Base-by-base conservation (phyloP, 2,329 filamentous ascomycete species). In the Aplosporella prunicola region DNA sequence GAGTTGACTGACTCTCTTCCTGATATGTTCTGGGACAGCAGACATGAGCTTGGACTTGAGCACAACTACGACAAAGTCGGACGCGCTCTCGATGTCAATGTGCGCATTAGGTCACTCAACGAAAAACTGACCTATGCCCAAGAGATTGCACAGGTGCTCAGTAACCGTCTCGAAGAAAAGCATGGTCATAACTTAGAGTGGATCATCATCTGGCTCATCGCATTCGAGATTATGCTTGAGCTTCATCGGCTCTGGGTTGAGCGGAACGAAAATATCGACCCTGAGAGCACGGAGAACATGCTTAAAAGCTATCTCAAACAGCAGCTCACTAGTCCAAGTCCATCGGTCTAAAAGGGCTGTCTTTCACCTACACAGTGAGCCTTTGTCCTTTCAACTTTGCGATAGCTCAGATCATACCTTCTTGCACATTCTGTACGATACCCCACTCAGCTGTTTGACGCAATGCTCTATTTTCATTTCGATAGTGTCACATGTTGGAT, bases 51-150 rank as follows among this genome's bases (percentile, higher is more conserved):
- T 2, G 84, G 87, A 1, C 71, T 98, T 2, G 91, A 95, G 58
- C 82, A 81, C 20, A 96, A 95, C 63, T 98, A 96, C 59, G 88
- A 94, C 48, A 83, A 91, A 58, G 86, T 95, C 26, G 88, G 89
- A 26, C 77, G 80, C 38, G 86, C 87, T 1, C 71, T 98, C 23
- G 91, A 96, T 59, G 88, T 96, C 16, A 83, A 84, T 22, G 84
- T 91, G 17, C 75, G 91, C 34, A 96, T 96, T 63, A 84, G 83
- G 51, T 79, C 85, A 13, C 64, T 96, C 48, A 98, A 98, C 58
- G 85, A 93, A 64, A 93, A 93, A 66, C 93, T 98, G 76, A 89
- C 94, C 53, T 96, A 98, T 57, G 91, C 89, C 1, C 84, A 91
- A 53, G 89, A 96, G 59, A 95, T 95, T 57, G 87, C 91, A 5